A percentile compares a stretch with the other conserved stretches of the same genome.
Evolutionary conservation across 805 yeast genomes (phyloP).

Genomic region (Blastobotrys terrestris): DNA sequence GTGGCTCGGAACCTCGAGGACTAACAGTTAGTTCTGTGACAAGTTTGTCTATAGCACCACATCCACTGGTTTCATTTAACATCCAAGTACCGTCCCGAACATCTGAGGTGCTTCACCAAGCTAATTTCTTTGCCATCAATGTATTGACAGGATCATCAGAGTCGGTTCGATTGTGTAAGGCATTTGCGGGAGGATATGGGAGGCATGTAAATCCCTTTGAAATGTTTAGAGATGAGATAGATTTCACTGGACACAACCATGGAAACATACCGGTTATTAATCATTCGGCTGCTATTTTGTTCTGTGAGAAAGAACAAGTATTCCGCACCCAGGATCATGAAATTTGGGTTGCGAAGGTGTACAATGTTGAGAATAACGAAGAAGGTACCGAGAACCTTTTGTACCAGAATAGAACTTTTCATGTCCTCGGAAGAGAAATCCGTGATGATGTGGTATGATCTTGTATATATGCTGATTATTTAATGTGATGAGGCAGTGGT

Average conservation of each 20-base stretch:
- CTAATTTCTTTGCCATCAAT: constrained; percentile 64
- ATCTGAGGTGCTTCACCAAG: constrained; percentile 54
- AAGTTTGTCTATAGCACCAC: constrained; percentile 72
- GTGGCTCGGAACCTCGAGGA: constrained; percentile 46
- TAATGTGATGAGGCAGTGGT: not conserved
- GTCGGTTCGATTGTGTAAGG: constrained; percentile 55
- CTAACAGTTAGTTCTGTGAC: constrained; percentile 82
- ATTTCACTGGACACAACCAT: constrained; percentile 11
- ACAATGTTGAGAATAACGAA: constrained; percentile 26
- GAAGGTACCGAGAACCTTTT: constrained; percentile 13
- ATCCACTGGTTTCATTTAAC: constrained; percentile 78
- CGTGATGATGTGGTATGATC: not conserved
- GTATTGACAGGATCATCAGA: constrained; percentile 54
- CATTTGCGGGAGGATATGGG: constrained; percentile 54
- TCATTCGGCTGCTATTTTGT: constrained; percentile 23
- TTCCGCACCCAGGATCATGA: constrained; percentile 74
- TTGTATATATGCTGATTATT: not conserved
- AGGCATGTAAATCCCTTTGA: constrained; percentile 31
- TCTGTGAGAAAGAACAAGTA: constrained; percentile 23
- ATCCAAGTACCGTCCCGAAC: constrained; percentile 83
- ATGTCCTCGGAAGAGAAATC: constrained; percentile 34
- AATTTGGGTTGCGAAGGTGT: constrained; percentile 79
- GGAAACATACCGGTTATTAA: constrained; percentile 24
- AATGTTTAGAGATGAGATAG: constrained; percentile 21
- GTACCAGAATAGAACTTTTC: constrained; percentile 21